Base-by-base conservation (phyloP, 768 basidiomycete genomes). In the Tylopilus sp. region DNA sequence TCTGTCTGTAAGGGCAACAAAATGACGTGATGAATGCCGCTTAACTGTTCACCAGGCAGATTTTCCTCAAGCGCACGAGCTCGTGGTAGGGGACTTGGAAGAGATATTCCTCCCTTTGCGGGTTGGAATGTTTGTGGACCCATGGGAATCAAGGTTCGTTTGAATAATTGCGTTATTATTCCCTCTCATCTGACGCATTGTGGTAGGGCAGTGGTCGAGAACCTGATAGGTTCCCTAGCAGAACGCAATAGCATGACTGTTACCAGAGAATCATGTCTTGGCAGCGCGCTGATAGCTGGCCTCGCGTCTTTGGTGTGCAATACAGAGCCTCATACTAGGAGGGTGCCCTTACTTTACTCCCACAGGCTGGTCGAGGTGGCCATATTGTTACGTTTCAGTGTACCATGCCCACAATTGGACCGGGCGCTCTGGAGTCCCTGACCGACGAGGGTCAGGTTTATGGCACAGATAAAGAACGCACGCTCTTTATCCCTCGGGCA, bases 41-140 rank as follows among this genome's bases (percentile, higher is more conserved):
- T 65, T 45, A 68, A 52, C 48, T 43, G 42, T 31, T 55, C 47
- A 43, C 53, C 54, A 79, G 75, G 70, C 74, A 61, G 73, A 79
- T 64, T 66, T 71, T 23, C 70, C 69, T 31, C 71, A 75, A 58
- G 76, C 81, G 2, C 76, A 77, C 31, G 86, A 95, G 76, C 74
- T 95, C 40, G 80, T 98, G 40, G 79, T 98, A 9, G 73, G 89
- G 1, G 97, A 98, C 64, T 70, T 98, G 33, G 87, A 92, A n/a
- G 97, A 99, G 48, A 83, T 93, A 18, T 98, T 95, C 69, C 69
- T 89, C 2, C 97, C 97, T 0, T 66, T 92, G 21, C 73, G 74
- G 18, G 71, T 75, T 6, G 87, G 85, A 3, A 73, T 95, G 36
- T 88, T 98, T 53, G 92, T 86, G 10, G 79, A 90, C 52, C 86